A percentile compares a stretch with the other conserved stretches of the same genome.
These are phyloP conservation scores for Fusarium penzigii DNA, from an alignment of 2,329 filamentous ascomycete species.

Conservation along the genomic window DNA sequence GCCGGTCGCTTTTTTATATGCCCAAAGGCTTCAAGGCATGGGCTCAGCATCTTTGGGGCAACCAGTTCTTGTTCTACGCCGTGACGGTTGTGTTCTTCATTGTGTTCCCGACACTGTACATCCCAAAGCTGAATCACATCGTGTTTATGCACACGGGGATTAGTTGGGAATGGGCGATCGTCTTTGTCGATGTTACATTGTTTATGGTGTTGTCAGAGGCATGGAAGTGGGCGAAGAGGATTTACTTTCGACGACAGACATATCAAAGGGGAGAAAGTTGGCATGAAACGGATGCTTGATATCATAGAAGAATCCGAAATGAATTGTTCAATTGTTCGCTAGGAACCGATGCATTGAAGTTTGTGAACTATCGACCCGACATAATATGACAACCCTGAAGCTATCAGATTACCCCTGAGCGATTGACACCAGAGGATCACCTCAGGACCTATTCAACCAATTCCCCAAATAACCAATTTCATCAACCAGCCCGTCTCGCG, in stretches of 20 bases:
- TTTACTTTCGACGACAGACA: slow-evolving; percentile 45
- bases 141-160: slow-evolving; percentile 69
- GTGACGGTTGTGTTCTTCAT: slow-evolving; percentile 56
- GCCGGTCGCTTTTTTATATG: slow-evolving; percentile 65
- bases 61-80: slow-evolving; percentile 52
- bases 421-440: not conserved
- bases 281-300: not conserved
- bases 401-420: not conserved
- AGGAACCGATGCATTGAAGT: too few relatives aligned
- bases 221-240: slow-evolving; percentile 69
- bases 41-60: slow-evolving; percentile 55
- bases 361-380: too few relatives aligned
- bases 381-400: not conserved
- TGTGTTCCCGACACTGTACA: slow-evolving; percentile 64
- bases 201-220: slow-evolving; percentile 65
- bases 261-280: slow-evolving; percentile 2
- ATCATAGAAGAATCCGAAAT: too few relatives aligned
- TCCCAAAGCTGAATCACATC: slow-evolving; percentile 64
- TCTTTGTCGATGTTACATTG: slow-evolving; percentile 59
- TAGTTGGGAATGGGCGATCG: slow-evolving; percentile 69
- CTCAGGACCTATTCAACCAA: not conserved
- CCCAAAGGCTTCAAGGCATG: slow-evolving; percentile 54
- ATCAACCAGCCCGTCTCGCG: not conserved
- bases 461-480: not conserved
- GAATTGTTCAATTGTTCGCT: too few relatives aligned